phyloP scores from a whole-genome alignment of 75 land plant species.

The Cryptomeria japonica region DNA sequence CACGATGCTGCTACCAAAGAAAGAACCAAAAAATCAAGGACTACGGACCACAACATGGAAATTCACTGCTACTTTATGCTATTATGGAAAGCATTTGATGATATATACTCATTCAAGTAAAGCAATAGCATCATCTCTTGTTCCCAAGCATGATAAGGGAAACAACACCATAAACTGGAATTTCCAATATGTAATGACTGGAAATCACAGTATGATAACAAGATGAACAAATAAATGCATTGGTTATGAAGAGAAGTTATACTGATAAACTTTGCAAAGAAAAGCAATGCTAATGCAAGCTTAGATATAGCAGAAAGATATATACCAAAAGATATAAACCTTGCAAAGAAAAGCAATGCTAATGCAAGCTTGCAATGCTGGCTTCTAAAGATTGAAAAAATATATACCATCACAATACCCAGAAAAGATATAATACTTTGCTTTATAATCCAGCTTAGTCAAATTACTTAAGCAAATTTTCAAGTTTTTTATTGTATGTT shows the following conservation, averaged over 20 bases:
- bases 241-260: not conserved
- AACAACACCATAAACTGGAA: not conserved
- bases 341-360: too few species aligned
- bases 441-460: too few species aligned
- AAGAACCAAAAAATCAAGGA: not conserved
- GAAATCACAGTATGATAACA: not conserved
- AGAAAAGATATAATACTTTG: too few species aligned
- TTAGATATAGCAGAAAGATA: too few species aligned
- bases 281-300: too few species aligned
- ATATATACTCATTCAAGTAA: not conserved
- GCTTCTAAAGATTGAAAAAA: too few species aligned
- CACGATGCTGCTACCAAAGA: not conserved
- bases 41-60: not conserved
- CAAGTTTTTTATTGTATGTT: too few species aligned
- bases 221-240: not conserved
- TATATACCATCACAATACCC: too few species aligned
- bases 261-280: too few species aligned
- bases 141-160: not conserved
- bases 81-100: not conserved
- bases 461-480: too few species aligned
- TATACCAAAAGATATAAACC: too few species aligned
- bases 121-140: not conserved
- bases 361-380: too few species aligned
- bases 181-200: not conserved
- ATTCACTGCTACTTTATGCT: not conserved